Conservation (phyloP, 306 rosid genomes). For the Canavalia gladiata region DNA sequence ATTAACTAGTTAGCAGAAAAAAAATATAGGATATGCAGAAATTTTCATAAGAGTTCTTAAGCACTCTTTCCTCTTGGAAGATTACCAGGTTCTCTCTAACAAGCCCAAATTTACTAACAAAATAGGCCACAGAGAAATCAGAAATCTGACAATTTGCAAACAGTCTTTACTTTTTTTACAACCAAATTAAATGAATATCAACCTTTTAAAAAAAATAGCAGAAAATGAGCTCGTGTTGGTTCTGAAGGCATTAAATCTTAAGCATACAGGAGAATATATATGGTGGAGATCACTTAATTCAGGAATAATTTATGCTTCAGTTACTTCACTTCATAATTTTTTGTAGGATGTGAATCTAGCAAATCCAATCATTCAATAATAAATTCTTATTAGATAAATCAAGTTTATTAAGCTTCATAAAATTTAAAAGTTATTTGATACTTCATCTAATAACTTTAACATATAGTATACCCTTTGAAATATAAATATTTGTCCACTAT, state of each 20-base stretch:
- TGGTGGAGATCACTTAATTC: no score
- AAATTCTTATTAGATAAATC: no score
- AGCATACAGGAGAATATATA: neutral
- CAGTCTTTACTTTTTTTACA: neutral
- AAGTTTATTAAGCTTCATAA: no score
- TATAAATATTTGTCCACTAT: no score
- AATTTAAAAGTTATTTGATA: no score
- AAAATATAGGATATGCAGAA: neutral
- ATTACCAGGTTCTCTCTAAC: neutral
- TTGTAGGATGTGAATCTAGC: no score
- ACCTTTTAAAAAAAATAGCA: neutral
- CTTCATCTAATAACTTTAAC: no score
- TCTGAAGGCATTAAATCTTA: conserved; percentile 9
- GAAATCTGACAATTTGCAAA: neutral
- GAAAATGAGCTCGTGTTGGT: conserved; percentile 4
- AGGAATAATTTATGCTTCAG: no score
- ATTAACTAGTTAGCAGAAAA: neutral
- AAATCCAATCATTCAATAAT: no score
- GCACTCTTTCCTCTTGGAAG: neutral
- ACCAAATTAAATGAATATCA: conserved; percentile 13
- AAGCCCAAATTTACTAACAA: neutral
- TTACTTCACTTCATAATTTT: no score
- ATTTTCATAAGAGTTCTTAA: neutral
- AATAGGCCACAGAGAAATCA: neutral
- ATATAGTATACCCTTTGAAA: no score